A percentile compares a stretch with the other conserved stretches of the same genome.
These are phyloP conservation scores for Termitomyces heimii DNA, from an alignment of 768 basidiomycete genomes.

Conservation along the genomic window DNA sequence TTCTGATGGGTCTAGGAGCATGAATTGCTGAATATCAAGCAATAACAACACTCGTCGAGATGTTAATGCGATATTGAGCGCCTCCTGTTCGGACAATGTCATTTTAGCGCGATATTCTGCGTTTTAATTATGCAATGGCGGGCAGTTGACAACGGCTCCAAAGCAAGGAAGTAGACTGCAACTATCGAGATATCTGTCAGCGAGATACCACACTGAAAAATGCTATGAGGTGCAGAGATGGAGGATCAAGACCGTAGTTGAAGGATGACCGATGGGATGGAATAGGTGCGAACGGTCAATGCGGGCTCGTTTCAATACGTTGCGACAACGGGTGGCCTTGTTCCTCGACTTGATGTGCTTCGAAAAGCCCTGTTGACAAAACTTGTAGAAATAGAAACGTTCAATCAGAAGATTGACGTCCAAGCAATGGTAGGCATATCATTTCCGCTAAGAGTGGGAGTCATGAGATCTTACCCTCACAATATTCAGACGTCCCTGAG, in stretches of 20 bases:
- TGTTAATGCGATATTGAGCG: conserved; percentile 8
- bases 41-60: conserved; percentile 47
- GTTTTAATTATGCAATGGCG: neutral
- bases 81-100: conserved; percentile 1
- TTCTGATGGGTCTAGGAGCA: conserved; percentile 39
- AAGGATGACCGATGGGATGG: neutral
- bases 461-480: neutral
- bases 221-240: neutral
- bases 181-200: neutral
- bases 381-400: no score
- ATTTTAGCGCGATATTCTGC: neutral
- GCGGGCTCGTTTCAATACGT: neutral
- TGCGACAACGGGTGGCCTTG: neutral
- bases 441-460: neutral
- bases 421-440: neutral
- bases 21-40: conserved; percentile 49
- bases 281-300: neutral
- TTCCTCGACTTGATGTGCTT: neutral
- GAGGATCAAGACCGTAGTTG: neutral
- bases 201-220: neutral
- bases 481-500: neutral
- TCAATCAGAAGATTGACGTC: neutral
- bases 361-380: neutral
- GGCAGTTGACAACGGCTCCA: no score
- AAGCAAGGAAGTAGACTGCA: neutral